phyloP scores from a whole-genome alignment of 148 eudicot species.

The Chenopodium berlandieri region DNA sequence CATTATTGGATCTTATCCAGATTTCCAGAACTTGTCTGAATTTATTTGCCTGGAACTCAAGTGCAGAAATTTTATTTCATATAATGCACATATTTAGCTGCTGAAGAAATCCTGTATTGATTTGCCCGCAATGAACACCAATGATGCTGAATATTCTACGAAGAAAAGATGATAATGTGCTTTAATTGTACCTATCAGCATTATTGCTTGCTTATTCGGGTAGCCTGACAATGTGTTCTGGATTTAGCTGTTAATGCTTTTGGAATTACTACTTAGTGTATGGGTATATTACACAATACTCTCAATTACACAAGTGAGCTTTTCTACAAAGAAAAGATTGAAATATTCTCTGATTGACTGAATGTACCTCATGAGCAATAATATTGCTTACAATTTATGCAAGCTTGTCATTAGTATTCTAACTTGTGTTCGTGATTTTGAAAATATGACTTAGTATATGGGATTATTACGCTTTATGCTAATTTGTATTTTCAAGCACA shows the following conservation, averaged over 20 bases:
- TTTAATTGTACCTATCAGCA: not conserved
- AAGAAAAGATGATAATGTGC: not conserved
- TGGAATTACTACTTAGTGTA: too few relatives aligned
- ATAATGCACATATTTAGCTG: not conserved
- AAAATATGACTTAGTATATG: too few relatives aligned
- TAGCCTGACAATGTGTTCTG: not conserved
- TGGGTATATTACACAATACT: too few relatives aligned
- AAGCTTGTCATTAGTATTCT: too few relatives aligned
- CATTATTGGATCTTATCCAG: not conserved
- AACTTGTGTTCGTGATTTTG: not conserved
- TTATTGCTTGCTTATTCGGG: not conserved
- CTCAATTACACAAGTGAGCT: too few relatives aligned
- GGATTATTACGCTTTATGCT: not conserved
- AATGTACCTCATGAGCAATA: too few relatives aligned
- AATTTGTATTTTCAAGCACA: not conserved
- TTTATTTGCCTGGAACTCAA: not conserved
- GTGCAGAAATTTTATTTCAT: not conserved
- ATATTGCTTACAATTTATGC: too few relatives aligned
- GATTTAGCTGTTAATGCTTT: not conserved
- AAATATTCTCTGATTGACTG: too few relatives aligned
- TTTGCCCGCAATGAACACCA: not conserved
- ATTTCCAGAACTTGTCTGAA: not conserved
- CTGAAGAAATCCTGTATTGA: not conserved
- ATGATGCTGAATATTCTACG: too few relatives aligned
- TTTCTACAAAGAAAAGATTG: too few relatives aligned